phyloP scores from a whole-genome alignment of 2,329 filamentous ascomycete genomes.

The Cytospora paraplurivora region DNA sequence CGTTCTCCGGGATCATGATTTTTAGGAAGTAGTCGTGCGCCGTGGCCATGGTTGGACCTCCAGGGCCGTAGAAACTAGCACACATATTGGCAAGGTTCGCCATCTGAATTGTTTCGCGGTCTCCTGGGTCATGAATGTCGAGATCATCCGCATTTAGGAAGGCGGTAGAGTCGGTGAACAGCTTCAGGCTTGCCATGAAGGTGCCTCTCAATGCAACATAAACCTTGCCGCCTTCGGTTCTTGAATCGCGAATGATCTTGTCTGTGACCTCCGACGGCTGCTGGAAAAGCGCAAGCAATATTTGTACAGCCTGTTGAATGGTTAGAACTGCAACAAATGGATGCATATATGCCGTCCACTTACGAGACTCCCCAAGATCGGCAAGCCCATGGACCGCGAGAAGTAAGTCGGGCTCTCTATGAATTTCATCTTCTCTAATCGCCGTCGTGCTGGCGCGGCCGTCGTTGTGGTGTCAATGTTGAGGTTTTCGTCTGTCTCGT shows the following conservation, averaged over 20 bases:
- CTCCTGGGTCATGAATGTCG: constrained; percentile 42
- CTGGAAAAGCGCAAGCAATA: constrained; percentile 41
- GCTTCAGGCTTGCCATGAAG: constrained; percentile 38
- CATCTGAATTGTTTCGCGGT: constrained; percentile 47
- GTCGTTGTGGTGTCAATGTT: constrained; percentile 14
- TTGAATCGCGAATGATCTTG: constrained; percentile 35
- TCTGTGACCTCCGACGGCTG: constrained; percentile 37
- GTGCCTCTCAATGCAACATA: constrained; percentile 39
- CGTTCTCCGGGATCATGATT: constrained; percentile 44
- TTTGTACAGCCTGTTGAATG: constrained; percentile 39
- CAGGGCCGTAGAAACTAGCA: constrained; percentile 30
- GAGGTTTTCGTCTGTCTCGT: constrained; percentile 22
- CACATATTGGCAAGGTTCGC: constrained; percentile 51
- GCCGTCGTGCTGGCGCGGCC: constrained; percentile 26
- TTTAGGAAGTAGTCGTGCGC: constrained; percentile 50
- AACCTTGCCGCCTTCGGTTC: constrained; percentile 40
- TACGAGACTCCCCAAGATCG: constrained; percentile 39
- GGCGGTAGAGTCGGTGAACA: constrained; percentile 39
- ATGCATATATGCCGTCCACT: constrained; percentile 15
- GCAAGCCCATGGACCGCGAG: constrained; percentile 41
- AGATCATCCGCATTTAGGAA: constrained; percentile 42
- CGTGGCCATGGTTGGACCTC: constrained; percentile 44
- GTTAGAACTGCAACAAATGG: constrained; percentile 3
- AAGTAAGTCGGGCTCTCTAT: constrained; percentile 39
- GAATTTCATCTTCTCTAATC: constrained; percentile 40